These are phyloP conservation scores for Fusarium sp. DNA, from an alignment of 2,329 filamentous ascomycete genomes.

Conservation along the genomic window DNA sequence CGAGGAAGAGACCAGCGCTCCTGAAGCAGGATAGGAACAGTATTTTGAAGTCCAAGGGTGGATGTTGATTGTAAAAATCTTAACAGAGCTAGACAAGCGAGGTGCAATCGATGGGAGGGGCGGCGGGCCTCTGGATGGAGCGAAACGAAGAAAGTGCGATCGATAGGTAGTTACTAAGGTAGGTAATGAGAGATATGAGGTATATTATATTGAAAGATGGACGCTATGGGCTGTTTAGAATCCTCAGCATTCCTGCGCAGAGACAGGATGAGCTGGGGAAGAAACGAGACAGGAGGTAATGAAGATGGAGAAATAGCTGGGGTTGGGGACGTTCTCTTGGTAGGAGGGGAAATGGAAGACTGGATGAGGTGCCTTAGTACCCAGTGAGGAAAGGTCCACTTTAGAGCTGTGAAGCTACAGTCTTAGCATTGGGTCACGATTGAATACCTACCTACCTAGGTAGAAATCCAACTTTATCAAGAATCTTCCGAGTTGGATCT, in stretches of 20 bases:
- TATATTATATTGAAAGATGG: conserved; percentile 21
- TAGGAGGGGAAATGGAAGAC: conserved; percentile 24
- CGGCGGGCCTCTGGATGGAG: conserved; percentile 16
- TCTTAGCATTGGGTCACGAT: neutral
- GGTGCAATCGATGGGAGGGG: conserved; percentile 25
- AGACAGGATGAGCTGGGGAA: conserved; percentile 3
- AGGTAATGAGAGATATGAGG: neutral
- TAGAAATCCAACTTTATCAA: conserved; percentile 6
- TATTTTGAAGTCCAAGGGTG: conserved; percentile 8
- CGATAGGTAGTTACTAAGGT: neutral
- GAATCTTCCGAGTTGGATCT: neutral
- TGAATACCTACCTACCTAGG: neutral
- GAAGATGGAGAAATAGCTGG: conserved; percentile 37
- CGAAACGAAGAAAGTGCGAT: conserved; percentile 6
- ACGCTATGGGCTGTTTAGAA: conserved; percentile 1
- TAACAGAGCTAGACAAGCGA: conserved; percentile 23
- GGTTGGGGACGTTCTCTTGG: conserved; percentile 20
- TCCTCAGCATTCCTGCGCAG: conserved; percentile 17
- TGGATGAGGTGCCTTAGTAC: conserved; percentile 26
- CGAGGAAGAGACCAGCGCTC: conserved; percentile 24
- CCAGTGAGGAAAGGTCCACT: conserved; percentile 35
- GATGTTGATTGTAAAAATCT: conserved; percentile 23
- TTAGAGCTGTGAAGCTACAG: conserved; percentile 27
- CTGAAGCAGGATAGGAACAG: neutral
- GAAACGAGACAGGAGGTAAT: neutral